phyloP scores from a whole-genome alignment of 129 eudicot species.

The Artemisia argyi region DNA sequence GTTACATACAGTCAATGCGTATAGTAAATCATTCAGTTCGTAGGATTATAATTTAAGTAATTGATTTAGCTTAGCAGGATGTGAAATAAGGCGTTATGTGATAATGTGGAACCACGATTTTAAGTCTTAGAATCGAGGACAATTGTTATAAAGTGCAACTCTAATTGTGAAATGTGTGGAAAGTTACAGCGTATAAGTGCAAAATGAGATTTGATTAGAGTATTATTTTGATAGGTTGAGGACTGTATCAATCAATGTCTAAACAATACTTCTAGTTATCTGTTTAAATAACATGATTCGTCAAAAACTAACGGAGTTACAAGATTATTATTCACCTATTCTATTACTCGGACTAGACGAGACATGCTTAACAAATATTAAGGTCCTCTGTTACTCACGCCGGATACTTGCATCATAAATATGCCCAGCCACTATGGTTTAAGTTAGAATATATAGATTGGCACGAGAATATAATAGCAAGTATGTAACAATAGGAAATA shows the following conservation, averaged over 20 bases:
- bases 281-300: too few species aligned
- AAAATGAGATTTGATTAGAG: too few species aligned
- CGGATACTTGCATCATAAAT: not conserved
- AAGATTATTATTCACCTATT: too few species aligned
- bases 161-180: not conserved
- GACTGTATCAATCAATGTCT: too few species aligned
- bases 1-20: too few species aligned
- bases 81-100: not conserved
- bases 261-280: too few species aligned
- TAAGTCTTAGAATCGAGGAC: constrained; percentile 8
- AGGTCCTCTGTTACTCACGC: not conserved
- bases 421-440: not conserved
- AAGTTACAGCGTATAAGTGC: too few species aligned
- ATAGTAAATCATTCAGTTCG: not conserved
- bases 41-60: not conserved
- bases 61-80: not conserved
- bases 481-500: not conserved
- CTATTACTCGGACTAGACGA: too few species aligned
- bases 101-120: not conserved
- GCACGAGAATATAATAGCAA: too few species aligned
- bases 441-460: not conserved
- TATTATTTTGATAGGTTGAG: too few species aligned
- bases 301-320: too few species aligned
- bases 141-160: not conserved
- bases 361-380: not conserved